phyloP scores from a whole-genome alignment of 305 asterid species.

The Coffea humblotiana region DNA sequence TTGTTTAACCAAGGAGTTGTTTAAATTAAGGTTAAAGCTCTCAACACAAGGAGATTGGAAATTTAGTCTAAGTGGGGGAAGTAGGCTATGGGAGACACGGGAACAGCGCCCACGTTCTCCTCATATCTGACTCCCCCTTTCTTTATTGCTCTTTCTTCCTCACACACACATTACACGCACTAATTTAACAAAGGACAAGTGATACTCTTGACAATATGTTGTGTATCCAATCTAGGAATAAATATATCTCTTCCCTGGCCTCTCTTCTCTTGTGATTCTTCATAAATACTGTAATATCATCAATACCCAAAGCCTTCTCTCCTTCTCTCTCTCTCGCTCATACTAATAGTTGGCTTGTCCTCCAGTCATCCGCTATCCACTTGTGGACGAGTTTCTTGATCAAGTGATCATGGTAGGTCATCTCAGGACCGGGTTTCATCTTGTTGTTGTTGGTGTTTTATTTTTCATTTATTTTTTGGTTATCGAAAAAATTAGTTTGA shows the following conservation, averaged over 20 bases:
- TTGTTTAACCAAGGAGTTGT: constrained; percentile 30
- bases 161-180: constrained; percentile 7
- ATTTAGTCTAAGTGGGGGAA: constrained; percentile 32
- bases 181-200: constrained; percentile 23
- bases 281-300: constrained; percentile 50
- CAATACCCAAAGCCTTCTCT: constrained; percentile 26
- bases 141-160: constrained; percentile 9
- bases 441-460: no score
- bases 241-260: constrained; percentile 3
- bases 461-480: background rate
- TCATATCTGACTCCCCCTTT: constrained; percentile 35
- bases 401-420: constrained; percentile 36
- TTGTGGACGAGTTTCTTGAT: background rate
- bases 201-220: constrained; percentile 30
- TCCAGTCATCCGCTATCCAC: background rate
- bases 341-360: constrained; percentile 1
- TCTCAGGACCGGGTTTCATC: background rate
- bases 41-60: constrained; percentile 67
- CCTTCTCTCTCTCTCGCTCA: constrained; percentile 7
- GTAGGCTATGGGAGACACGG: constrained; percentile 59
- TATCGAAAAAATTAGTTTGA: background rate
- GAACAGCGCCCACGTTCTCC: constrained; percentile 92
- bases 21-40: constrained; percentile 55
- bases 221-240: constrained; percentile 29
- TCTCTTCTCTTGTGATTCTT: constrained; percentile 27